Base-by-base conservation (phyloP, 129 eudicot species). In the Flaveria trinervia region DNA sequence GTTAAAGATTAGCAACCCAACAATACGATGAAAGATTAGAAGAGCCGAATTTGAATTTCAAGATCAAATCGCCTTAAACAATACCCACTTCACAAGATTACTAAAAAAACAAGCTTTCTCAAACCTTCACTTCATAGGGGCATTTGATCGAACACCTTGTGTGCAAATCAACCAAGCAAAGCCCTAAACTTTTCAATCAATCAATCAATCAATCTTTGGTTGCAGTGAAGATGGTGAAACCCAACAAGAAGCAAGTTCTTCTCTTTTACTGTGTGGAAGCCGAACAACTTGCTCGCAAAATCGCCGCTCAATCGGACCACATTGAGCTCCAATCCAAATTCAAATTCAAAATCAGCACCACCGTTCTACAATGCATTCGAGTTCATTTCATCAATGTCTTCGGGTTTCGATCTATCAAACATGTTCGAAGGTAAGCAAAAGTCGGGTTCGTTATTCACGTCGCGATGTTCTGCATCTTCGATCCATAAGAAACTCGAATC, bases 281-380 rank as follows among this genome's bases (percentile, higher is more conserved):
- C 2, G 85, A 95, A 79, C 89, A 89, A 16, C 88, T 95, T 39
- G 99, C 97, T 36, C 90, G 85, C 68, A 89, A 85, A 68, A 86
- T 95, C 13, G 89, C 96, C 30, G 83, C 92, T 80, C 90, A 89
- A 44, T 95, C 99, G 4, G 81, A 85, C 68, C 88, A 75, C 72
- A 91, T 95, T 84, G 86, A 86, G 70, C 97, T 95, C 55, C 97
- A 74, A 84, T 33, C 64, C 87, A 5, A 78, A 84, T 1, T 57
- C 79, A 1, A 74, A 84, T 33, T 68, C 89, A 5, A 78, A 84
- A 12, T 71, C 93, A 0, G 66, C 86, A 1, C 96, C 98, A 0
- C 90, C 96, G 0, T 91, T 91, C 26, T 94, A 85, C 82, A 94
- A 94, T 60, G 98, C 98, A 0, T 94, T 94, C 62, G 98, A 94